These are phyloP conservation scores for Artemisia annua DNA, from an alignment of 129 eudicot species.

Conservation along the genomic window DNA sequence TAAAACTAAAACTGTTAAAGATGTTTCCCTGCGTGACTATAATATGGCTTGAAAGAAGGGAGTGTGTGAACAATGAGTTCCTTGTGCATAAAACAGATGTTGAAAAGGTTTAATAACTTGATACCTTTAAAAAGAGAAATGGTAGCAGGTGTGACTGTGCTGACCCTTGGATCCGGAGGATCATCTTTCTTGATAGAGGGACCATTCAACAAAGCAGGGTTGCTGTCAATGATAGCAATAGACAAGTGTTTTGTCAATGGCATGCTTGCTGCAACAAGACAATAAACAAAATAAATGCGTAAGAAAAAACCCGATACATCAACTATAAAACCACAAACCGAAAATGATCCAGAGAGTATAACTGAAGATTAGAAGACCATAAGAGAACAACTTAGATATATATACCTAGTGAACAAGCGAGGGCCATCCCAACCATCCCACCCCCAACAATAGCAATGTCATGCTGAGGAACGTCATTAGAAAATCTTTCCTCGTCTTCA, in stretches of 20 bases:
- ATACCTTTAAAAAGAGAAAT: slow-evolving; percentile 90
- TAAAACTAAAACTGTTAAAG: background rate
- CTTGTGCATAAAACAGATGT: slow-evolving; percentile 22
- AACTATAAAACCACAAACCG: background rate
- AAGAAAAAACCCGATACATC: slow-evolving; percentile 8
- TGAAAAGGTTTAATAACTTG: slow-evolving; percentile 13
- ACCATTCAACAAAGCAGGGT: slow-evolving; percentile 65
- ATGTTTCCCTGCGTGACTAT: background rate
- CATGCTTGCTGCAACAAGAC: slow-evolving; percentile 67
- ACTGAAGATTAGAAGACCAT: background rate
- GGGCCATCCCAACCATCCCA: slow-evolving; percentile 99
- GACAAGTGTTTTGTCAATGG: slow-evolving; percentile 74
- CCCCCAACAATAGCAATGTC: slow-evolving; percentile 99
- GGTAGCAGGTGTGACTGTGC: slow-evolving; percentile 93
- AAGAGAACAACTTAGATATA: background rate
- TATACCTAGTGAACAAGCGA: slow-evolving; percentile 89
- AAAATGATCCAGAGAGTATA: background rate
- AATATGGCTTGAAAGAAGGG: slow-evolving; percentile 17
- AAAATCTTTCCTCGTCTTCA: slow-evolving; percentile 21
- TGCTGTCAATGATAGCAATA: slow-evolving; percentile 94
- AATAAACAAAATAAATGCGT: slow-evolving; percentile 10
- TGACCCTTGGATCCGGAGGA: slow-evolving; percentile 97
- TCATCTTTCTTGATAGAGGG: slow-evolving; percentile 64
- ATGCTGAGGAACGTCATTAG: slow-evolving; percentile 53
- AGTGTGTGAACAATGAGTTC: slow-evolving; percentile 1